phyloP scores from a whole-genome alignment of 2,329 filamentous ascomycete genomes.

The Colletotrichum tropicicola region DNA sequence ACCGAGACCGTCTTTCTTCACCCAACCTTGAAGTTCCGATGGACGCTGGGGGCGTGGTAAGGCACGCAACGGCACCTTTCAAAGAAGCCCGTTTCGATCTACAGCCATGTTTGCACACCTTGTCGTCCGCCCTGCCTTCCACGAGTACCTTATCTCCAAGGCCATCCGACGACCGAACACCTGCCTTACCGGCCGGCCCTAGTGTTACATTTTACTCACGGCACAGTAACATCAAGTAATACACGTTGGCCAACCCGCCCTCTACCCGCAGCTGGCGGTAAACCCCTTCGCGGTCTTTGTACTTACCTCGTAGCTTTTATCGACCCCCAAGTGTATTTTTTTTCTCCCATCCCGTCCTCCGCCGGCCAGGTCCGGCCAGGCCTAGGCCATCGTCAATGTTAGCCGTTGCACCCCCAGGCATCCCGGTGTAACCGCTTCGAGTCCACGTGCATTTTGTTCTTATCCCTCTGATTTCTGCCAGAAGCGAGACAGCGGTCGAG shows the following conservation, averaged over 20 bases:
- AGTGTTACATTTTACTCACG: background rate
- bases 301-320: background rate
- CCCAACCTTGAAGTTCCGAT: background rate
- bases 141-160: background rate
- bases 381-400: background rate
- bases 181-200: background rate
- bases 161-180: background rate
- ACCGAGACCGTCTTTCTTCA: background rate
- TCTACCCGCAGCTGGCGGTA: background rate
- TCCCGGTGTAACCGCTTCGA: background rate
- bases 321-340: background rate
- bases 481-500: no score
- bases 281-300: background rate
- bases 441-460: no score
- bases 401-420: background rate
- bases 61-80: background rate
- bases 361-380: background rate
- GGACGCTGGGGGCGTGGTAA: conserved; percentile 1
- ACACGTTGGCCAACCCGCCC: background rate
- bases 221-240: no score
- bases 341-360: background rate
- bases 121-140: background rate
- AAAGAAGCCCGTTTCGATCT: background rate
- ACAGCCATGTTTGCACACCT: background rate
- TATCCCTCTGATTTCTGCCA: no score